Evolutionary conservation across 179 eudicot genomes (phyloP), one percentile per base, ranked within the genome.

Genomic region (Gypsophila paniculata): DNA sequence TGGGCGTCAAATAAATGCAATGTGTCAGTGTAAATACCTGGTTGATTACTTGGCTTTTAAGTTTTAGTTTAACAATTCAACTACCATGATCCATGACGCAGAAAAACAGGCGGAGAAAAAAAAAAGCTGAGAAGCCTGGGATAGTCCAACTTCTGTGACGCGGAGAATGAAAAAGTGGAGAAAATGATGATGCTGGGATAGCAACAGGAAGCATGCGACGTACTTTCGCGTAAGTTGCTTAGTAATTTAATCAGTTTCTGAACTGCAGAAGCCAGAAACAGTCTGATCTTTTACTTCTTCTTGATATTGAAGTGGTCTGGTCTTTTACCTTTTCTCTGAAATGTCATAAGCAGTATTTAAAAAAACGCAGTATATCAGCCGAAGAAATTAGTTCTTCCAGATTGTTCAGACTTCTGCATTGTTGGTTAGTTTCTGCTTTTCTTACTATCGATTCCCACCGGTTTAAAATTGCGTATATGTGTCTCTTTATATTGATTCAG

Each of bases 401-500:
- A 17, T 21, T 67, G 55, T 8, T 66, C 29, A 46, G 13, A 26
- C 36, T 14, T 67, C 55, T 23, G 39, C 71, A 25, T 52, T 68
- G 21, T 53, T 54, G 44, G 61, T 68, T 32, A 68, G 64, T 57
- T 34, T 57, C 53, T 36, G 7, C 14, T 70, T 58, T 36, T 54
- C 6, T 55, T 38, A 63, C 51, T 38, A 17, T 29, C 65, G 8
- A 15, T 3, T 57, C 52, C 15, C 9, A 12, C 7, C 15, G 52
- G 15, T 46, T 46, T 46, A 46, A 46, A 46, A 39, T 39, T 39
- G 44, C 44, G 2, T 1, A 29, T 29, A 29, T 29, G 34, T 4
- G 34, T 4, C 11, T 68, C 60, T 32, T 61, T 61, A 0, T 61
- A 7, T 14, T 60, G 38, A 14, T 13, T 60, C 38, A 32, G 42